Evolutionary conservation across 805 yeast genomes (phyloP), one percentile per base, ranked within the genome.

Genomic region (Candida michaelii): DNA sequence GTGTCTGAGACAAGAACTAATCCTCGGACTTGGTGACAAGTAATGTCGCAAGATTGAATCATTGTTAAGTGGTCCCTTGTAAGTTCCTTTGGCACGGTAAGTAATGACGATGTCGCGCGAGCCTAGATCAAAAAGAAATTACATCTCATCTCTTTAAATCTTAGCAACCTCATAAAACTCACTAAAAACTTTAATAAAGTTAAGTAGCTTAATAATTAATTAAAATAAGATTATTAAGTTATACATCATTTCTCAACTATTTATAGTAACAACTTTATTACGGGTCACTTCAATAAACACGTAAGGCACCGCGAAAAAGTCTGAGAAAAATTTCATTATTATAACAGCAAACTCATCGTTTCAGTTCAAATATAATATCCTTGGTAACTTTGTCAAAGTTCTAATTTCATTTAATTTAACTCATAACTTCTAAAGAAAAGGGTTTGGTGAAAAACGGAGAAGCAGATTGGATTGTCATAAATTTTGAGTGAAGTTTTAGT

Each of bases 41-140:
- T 7, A 25, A 25, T 25, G 29, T 25, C 29, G 29, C 11, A 11
- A 12, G 29, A 7, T 5, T 25, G 25, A 23, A 25, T 12, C 11
- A 11, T 25, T 25, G 29, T 25, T 25, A 9, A 25, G 5, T 25
- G 29, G 29, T 25, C 29, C 29, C 29, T 25, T 25, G 5, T 11
- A 11, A 21, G 23, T 21, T 21, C 23, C 23, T 21, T 25, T 7
- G 5, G n/a, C 29, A 25, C 17, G 18, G 24, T 18, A 31, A n/a
- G 16, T 31, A n/a, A 31, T 18, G 25, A 17, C 35, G 25, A 17
- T 18, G 35, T 18, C 35, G 25, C 18, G 24, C 25, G 25, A 18
- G 35, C 29, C 29, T 25, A 25, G 30, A 31, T 31, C 35, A 31
- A 31, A 31, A 31, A 31, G 35, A 31, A 31, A 31, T 31, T 27